These are phyloP conservation scores for Stephanodiscus triporus DNA, from an alignment of 108 stramenopile species.

Conservation along the genomic window DNA sequence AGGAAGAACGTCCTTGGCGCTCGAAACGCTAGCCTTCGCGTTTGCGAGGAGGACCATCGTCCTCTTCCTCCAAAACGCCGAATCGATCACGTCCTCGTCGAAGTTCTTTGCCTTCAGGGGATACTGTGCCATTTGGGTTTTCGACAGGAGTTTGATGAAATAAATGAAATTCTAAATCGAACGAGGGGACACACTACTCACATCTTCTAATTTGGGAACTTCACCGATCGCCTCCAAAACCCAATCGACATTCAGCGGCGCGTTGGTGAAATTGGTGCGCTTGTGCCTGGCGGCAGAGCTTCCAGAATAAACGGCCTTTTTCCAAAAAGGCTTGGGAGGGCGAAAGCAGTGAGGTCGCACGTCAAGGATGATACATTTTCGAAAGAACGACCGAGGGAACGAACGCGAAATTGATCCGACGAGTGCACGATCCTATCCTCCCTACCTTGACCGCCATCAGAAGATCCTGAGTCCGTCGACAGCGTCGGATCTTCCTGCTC, in stretches of 20 bases:
- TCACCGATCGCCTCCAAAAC: not conserved
- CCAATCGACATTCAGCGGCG: constrained; percentile 7
- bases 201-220: not conserved
- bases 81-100: constrained; percentile 1
- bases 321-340: constrained; percentile 25
- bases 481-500: constrained; percentile 15
- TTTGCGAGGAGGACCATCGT: not conserved
- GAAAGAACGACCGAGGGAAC: too few species aligned
- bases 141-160: too few species aligned
- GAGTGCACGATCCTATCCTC: not conserved
- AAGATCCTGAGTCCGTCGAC: constrained; percentile 18
- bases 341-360: too few species aligned
- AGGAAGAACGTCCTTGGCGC: not conserved
- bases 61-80: not conserved
- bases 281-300: constrained; percentile 10
- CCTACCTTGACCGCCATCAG: constrained; percentile 13
- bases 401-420: too few species aligned
- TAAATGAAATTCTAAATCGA: too few species aligned
- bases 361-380: too few species aligned
- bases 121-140: not conserved
- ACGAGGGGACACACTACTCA: too few species aligned
- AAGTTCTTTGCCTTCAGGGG: constrained; percentile 7
- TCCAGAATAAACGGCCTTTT: constrained; percentile 6
- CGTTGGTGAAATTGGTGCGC: constrained; percentile 14
- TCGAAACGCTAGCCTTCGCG: not conserved